Evolutionary conservation across 345 rosid genomes (phyloP).

Genomic region (Euphorbia lathyris): DNA sequence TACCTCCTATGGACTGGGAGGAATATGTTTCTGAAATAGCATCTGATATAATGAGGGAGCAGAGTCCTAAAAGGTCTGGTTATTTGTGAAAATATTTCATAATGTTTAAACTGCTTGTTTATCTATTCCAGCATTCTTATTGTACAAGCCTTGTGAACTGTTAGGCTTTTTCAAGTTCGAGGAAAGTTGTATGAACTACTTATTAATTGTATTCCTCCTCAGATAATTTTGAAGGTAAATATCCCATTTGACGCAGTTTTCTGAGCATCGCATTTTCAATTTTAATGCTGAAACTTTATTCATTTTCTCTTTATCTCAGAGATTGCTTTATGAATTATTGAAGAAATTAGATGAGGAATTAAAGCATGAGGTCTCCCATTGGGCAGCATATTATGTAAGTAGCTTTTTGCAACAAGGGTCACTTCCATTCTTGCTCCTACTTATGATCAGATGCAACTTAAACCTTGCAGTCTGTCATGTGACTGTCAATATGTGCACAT

Average conservation of each 20-base stretch:
- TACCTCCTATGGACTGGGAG: constrained; percentile 96
- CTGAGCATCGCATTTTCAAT: background rate
- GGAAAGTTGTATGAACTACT: constrained; percentile 87
- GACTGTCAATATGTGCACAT: background rate
- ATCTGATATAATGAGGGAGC: constrained; percentile 89
- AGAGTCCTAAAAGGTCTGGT: constrained; percentile 79
- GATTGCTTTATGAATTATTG: constrained; percentile 70
- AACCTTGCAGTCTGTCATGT: no score
- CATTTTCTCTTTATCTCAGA: constrained; percentile 39
- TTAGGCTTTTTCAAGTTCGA: constrained; percentile 87
- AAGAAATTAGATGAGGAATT: constrained; percentile 86
- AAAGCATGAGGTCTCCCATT: constrained; percentile 90
- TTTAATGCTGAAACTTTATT: constrained; percentile 8
- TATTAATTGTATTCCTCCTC: constrained; percentile 87
- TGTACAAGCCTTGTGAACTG: constrained; percentile 10
- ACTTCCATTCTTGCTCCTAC: background rate
- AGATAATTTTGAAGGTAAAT: constrained; percentile 71
- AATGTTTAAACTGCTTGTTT: background rate
- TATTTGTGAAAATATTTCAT: background rate
- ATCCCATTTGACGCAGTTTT: constrained; percentile 1
- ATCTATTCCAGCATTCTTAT: constrained; percentile 13
- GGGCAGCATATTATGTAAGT: constrained; percentile 98
- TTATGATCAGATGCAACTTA: background rate
- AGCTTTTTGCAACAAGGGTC: constrained; percentile 6
- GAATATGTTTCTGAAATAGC: constrained; percentile 84